phyloP scores from a whole-genome alignment of 2,329 filamentous ascomycete species.

The Coleophoma cylindrospora region DNA sequence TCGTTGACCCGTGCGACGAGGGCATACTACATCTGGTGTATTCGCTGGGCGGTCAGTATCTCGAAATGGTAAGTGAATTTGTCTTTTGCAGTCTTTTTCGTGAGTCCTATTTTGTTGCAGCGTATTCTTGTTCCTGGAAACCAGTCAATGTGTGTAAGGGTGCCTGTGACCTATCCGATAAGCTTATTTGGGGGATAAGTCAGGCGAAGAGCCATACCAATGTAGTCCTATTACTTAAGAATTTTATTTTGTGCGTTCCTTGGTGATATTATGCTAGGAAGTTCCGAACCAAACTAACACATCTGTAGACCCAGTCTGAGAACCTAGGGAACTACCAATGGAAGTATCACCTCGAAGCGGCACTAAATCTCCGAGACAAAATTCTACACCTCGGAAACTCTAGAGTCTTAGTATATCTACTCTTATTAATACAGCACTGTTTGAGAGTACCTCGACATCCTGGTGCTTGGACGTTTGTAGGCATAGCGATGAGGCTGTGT shows the following conservation, averaged over 20 bases:
- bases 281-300: no score
- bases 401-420: conserved; percentile 3
- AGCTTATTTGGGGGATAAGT: no score
- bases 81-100: no score
- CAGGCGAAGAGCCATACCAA: no score
- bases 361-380: conserved; percentile 1
- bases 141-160: no score
- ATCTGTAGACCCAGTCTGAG: background rate
- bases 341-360: conserved; percentile 5
- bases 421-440: conserved; percentile 4
- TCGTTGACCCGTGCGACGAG: conserved; percentile 4
- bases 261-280: no score
- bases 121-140: no score
- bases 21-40: conserved; percentile 6
- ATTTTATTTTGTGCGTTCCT: no score
- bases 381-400: conserved; percentile 3
- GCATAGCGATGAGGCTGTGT: conserved; percentile 44
- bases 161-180: no score
- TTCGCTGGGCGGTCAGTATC: conserved; percentile 5
- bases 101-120: no score
- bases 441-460: conserved; percentile 5
- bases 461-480: conserved; percentile 15
- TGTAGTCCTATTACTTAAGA: no score
- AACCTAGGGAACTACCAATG: background rate
- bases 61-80: conserved; percentile 3